These are phyloP conservation scores for Fusarium sambucinum DNA, from an alignment of 2,329 filamentous ascomycete genomes.

Conservation along the genomic window DNA sequence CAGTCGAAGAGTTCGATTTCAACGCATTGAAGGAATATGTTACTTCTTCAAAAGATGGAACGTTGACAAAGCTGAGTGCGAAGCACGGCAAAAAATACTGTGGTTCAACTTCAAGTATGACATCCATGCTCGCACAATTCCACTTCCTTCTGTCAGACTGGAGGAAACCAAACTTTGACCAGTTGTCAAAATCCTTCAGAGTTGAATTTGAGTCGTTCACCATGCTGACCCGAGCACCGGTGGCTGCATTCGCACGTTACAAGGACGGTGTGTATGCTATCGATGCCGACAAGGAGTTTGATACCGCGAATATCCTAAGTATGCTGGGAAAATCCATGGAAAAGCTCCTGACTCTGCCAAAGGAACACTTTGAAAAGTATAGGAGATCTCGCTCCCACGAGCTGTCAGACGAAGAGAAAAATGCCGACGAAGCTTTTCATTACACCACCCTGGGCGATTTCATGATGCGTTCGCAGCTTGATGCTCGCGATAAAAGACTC, in stretches of 20 bases:
- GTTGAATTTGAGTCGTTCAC: conserved; percentile 77
- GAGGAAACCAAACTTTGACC: conserved; percentile 75
- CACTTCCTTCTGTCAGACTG: conserved; percentile 90
- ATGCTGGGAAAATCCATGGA: conserved; percentile 97
- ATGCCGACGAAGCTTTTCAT: conserved; percentile 83
- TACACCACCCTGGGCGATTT: conserved; percentile 90
- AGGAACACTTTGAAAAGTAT: conserved; percentile 87
- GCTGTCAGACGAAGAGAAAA: conserved; percentile 77
- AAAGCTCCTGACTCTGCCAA: conserved; percentile 87
- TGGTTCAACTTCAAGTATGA: conserved; percentile 98
- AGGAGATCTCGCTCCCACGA: conserved; percentile 75
- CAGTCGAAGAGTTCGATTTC: conserved; percentile 92
- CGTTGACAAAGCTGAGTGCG: conserved; percentile 75
- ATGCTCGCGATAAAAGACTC: conserved; percentile 86
- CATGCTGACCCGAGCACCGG: conserved; percentile 75
- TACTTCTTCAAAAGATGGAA: conserved; percentile 87
- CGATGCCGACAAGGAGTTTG: conserved; percentile 94
- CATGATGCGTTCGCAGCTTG: conserved; percentile 93
- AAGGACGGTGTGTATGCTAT: conserved; percentile 92
- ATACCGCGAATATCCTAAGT: conserved; percentile 85
- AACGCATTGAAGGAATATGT: conserved; percentile 86
- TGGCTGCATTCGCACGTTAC: conserved; percentile 84
- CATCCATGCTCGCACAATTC: conserved; percentile 85
- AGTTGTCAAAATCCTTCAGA: conserved; percentile 75
- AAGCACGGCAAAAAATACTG: conserved; percentile 81